phyloP scores from a whole-genome alignment of 225 moss, liverwort and hornwort species.

The Ulota crispa region DNA sequence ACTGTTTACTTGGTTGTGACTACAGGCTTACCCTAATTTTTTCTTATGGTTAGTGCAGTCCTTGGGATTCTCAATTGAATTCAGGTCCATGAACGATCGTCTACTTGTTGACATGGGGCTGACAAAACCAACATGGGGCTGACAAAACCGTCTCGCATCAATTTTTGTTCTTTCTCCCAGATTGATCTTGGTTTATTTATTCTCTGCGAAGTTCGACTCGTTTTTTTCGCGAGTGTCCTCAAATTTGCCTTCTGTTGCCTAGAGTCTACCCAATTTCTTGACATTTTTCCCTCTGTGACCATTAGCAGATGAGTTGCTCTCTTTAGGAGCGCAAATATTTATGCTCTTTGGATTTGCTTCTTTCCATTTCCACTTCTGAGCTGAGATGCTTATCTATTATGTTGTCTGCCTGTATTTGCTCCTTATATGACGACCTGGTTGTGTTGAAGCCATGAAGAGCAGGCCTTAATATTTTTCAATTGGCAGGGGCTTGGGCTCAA shows the following conservation, averaged over 20 bases:
- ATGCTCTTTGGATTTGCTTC: not conserved
- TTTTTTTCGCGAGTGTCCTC: not conserved
- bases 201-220: not conserved
- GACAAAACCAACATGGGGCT: not conserved
- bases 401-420: not conserved
- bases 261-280: not conserved
- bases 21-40: not conserved
- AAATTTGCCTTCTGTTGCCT: not conserved
- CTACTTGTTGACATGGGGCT: not conserved
- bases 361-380: constrained; percentile 7
- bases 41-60: not conserved
- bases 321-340: not conserved
- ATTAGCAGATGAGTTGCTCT: not conserved
- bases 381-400: not conserved
- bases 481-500: constrained; percentile 13
- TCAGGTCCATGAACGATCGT: not conserved
- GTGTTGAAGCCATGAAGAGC: constrained; percentile 10
- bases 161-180: not conserved
- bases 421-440: not conserved
- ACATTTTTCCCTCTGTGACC: not conserved
- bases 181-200: not conserved
- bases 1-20: constrained; percentile 1
- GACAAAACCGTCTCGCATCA: not conserved
- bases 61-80: not conserved
- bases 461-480: constrained; percentile 17